phyloP scores from a whole-genome alignment of 2,329 filamentous ascomycete genomes.

The Mycosphaerella sp. region DNA sequence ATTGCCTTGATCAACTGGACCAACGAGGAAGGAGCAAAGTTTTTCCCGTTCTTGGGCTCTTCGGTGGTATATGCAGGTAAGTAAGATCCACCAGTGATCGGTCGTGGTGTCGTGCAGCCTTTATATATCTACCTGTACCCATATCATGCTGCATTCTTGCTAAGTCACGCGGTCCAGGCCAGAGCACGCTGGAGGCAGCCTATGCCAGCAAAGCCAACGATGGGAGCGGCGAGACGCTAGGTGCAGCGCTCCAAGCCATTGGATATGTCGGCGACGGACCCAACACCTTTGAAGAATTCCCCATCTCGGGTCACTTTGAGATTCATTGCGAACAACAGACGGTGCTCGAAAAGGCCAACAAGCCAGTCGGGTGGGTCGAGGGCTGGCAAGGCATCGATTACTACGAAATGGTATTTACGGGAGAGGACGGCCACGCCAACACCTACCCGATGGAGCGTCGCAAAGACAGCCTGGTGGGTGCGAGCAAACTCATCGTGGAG shows the following conservation, averaged over 20 bases:
- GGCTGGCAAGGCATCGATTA: constrained; percentile 27
- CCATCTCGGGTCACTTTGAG: constrained; percentile 27
- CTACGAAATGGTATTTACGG: constrained; percentile 11
- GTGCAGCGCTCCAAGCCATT: constrained; percentile 29
- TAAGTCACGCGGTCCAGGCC: no score
- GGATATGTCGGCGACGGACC: constrained; percentile 31
- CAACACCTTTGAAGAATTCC: constrained; percentile 21
- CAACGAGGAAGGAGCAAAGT: constrained; percentile 27
- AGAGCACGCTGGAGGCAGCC: constrained; percentile 23
- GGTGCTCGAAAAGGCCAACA: constrained; percentile 18
- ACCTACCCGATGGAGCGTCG: constrained; percentile 28
- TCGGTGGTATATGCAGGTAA: constrained; percentile 23
- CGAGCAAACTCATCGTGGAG: constrained; percentile 23
- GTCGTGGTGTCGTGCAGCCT: no score
- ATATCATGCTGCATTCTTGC: no score
- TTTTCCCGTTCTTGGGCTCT: constrained; percentile 20
- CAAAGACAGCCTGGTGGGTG: constrained; percentile 25
- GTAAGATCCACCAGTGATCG: neutral
- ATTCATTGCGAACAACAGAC: constrained; percentile 26
- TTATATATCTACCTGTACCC: no score
- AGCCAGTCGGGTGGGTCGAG: constrained; percentile 23
- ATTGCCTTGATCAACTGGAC: constrained; percentile 30
- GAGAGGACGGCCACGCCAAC: constrained; percentile 30
- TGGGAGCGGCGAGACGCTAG: constrained; percentile 22
- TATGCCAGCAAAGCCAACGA: constrained; percentile 23